These are phyloP conservation scores for Proteromonas lacertae DNA, from an alignment of 352 stramenopile genomes.

Conservation along the genomic window DNA sequence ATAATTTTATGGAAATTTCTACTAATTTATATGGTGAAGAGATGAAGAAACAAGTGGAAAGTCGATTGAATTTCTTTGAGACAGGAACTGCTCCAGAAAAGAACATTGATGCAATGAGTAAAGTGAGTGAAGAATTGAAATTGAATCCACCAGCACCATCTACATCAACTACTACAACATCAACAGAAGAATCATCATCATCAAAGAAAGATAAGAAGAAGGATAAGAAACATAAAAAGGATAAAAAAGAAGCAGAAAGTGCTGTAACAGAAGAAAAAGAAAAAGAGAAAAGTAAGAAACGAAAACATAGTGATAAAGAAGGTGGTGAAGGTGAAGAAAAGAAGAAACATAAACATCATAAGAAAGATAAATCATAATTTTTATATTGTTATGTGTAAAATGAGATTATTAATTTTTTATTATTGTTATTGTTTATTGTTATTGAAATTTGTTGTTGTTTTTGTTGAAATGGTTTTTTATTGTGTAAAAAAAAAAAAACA, in stretches of 20 bases:
- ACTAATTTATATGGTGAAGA: constrained; percentile 86
- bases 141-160: background rate
- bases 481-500: too few species aligned
- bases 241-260: constrained; percentile 12
- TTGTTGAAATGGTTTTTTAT: too few species aligned
- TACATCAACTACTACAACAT: constrained; percentile 26
- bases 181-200: constrained; percentile 14
- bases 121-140: constrained; percentile 19
- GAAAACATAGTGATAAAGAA: constrained; percentile 20
- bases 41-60: constrained; percentile 91
- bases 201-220: constrained; percentile 23
- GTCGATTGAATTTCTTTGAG: constrained; percentile 95
- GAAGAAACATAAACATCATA: constrained; percentile 15
- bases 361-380: too few species aligned
- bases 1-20: constrained; percentile 30
- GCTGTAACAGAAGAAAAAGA: constrained; percentile 34
- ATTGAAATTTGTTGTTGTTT: too few species aligned
- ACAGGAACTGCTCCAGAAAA: constrained; percentile 76
- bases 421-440: too few species aligned
- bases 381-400: too few species aligned
- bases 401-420: too few species aligned
- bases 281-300: constrained; percentile 22
- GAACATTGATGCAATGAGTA: constrained; percentile 93
- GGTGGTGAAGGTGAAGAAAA: constrained; percentile 18
- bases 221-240: constrained; percentile 28